Conservation (phyloP, 495 filamentous ascomycete species). For the Glutinoglossum americanum region DNA sequence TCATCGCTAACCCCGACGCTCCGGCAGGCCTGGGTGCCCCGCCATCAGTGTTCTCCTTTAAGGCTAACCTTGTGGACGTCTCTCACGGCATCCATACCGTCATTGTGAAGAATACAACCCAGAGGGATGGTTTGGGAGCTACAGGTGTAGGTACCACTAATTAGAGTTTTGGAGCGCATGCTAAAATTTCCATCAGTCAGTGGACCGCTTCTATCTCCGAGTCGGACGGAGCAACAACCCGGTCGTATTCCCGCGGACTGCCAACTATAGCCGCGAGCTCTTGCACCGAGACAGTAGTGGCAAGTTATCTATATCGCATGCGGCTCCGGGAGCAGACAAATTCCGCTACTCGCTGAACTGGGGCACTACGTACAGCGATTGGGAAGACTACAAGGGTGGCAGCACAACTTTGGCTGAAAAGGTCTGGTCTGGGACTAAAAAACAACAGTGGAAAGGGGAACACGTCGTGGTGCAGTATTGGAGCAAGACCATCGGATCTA, state of each 20-base stretch:
- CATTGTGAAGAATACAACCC: conserved; percentile 34
- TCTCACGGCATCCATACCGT: conserved; percentile 43
- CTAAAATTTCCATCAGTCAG: conserved; percentile 7
- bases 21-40: conserved; percentile 25
- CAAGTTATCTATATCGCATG: conserved; percentile 11
- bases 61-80: conserved; percentile 32
- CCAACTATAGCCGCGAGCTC: conserved; percentile 15
- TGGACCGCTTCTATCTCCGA: conserved; percentile 34
- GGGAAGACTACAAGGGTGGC: conserved; percentile 1
- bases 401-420: background rate
- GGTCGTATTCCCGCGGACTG: conserved; percentile 15
- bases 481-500: conserved; percentile 15
- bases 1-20: conserved; percentile 8
- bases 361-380: conserved; percentile 8
- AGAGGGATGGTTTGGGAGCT: conserved; percentile 11
- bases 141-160: conserved; percentile 17
- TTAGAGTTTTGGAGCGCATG: background rate
- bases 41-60: conserved; percentile 31
- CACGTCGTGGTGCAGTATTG: conserved; percentile 30
- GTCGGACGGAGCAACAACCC: conserved; percentile 35
- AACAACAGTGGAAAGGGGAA: conserved; percentile 41
- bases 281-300: conserved; percentile 5
- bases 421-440: conserved; percentile 37
- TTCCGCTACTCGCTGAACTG: conserved; percentile 18
- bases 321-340: conserved; percentile 17